These are phyloP conservation scores for Candida endomychidarum DNA, from an alignment of 805 yeast genomes.

Conservation along the genomic window DNA sequence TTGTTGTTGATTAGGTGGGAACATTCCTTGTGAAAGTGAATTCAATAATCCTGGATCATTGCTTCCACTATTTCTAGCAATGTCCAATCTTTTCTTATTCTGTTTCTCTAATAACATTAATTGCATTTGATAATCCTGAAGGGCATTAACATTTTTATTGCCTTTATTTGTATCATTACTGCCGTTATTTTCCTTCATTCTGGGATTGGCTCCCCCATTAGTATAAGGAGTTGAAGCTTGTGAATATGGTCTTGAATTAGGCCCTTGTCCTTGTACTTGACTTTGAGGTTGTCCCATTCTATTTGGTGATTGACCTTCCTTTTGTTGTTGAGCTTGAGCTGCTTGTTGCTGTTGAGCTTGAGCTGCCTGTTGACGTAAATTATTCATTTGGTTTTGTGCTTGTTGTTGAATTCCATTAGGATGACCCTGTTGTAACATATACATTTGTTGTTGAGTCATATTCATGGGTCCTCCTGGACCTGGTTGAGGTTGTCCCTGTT, in stretches of 20 bases:
- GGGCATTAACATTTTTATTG: constrained; percentile 49
- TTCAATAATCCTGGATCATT: constrained; percentile 17
- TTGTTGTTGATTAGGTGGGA: constrained; percentile 25
- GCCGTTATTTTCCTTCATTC: constrained; percentile 8
- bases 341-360: constrained; percentile 18
- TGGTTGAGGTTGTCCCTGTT: not conserved
- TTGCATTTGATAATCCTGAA: constrained; percentile 82
- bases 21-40: constrained; percentile 20
- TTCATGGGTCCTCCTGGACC: no score
- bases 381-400: constrained; percentile 52
- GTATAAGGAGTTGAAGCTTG: constrained; percentile 11
- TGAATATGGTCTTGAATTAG: not conserved
- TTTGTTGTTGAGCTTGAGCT: no score
- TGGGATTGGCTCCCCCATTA: not conserved
- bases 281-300: not conserved
- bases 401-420: constrained; percentile 40
- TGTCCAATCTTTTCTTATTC: constrained; percentile 65
- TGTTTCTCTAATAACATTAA: constrained; percentile 72
- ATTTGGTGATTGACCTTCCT: constrained; percentile 4
- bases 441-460: constrained; percentile 31
- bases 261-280: not conserved
- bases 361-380: constrained; percentile 45
- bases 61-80: constrained; percentile 41
- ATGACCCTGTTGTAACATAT: constrained; percentile 23
- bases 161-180: constrained; percentile 6